A percentile compares a stretch with the other conserved stretches of the same genome.
These are phyloP conservation scores for Mycena sp. DNA, from an alignment of 1,284 basidiomycete genomes.

Conservation along the genomic window DNA sequence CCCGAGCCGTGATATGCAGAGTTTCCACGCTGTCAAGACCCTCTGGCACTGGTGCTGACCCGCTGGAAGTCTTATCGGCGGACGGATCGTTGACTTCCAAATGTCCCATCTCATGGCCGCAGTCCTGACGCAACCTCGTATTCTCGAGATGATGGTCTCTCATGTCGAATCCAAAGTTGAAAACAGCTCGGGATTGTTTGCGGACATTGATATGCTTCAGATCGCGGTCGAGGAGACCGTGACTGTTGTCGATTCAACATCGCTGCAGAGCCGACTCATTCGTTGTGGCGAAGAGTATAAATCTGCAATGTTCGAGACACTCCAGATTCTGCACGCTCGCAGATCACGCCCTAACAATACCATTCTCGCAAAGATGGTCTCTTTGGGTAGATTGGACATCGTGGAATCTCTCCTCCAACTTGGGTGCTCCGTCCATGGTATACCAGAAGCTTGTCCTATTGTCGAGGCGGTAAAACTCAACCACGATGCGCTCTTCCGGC, in stretches of 20 bases:
- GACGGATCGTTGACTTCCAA: neutral
- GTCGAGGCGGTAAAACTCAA: conserved; percentile 9
- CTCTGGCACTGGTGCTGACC: conserved; percentile 1
- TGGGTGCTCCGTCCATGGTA: neutral
- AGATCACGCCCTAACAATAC: neutral
- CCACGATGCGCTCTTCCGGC: neutral
- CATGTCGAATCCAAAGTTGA: neutral
- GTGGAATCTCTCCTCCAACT: neutral
- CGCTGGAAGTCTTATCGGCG: neutral
- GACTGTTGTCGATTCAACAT: neutral
- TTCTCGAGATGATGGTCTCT: neutral
- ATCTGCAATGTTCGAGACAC: conserved; percentile 2
- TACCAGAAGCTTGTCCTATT: neutral
- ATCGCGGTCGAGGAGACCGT: neutral
- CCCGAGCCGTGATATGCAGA: conserved; percentile 9
- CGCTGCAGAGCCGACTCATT: conserved; percentile 3
- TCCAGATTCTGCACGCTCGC: neutral
- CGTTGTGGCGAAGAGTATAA: neutral
- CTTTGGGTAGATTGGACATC: neutral
- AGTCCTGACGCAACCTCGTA: neutral
- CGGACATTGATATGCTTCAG: neutral
- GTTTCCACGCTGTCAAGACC: neutral
- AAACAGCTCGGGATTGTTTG: neutral
- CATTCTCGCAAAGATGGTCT: neutral
- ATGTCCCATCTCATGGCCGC: neutral